Conservation (phyloP, 1,284 basidiomycete species). For the Trametes versicolor region DNA sequence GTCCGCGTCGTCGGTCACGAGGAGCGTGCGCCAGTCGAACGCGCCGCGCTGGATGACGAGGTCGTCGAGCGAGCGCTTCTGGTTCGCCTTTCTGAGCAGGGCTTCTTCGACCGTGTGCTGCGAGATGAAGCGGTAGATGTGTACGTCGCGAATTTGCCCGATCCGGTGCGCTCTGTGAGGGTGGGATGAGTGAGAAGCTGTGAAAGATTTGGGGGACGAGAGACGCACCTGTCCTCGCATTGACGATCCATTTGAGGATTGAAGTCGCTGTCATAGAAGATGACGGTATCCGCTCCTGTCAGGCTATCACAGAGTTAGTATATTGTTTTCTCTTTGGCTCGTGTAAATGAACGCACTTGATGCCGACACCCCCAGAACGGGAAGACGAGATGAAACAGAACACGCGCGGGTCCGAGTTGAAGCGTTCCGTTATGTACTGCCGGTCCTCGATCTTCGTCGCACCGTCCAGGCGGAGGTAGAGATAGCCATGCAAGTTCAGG, state of each 20-base stretch:
- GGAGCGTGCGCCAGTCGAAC: constrained; percentile 93
- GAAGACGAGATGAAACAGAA: constrained; percentile 96
- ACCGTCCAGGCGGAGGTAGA: constrained; percentile 94
- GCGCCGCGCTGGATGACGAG: constrained; percentile 95
- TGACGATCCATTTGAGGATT: constrained; percentile 98
- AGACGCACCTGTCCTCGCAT: constrained; percentile 90
- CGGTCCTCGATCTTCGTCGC: constrained; percentile 96
- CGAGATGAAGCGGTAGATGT: constrained; percentile 96
- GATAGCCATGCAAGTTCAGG: constrained; percentile 92
- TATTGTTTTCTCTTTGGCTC: too few relatives aligned
- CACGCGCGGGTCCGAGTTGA: constrained; percentile 91
- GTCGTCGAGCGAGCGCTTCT: constrained; percentile 92
- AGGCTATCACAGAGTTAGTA: constrained; percentile 55
- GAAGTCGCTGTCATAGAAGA: constrained; percentile 98
- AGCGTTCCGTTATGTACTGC: constrained; percentile 96
- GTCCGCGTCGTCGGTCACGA: constrained; percentile 56
- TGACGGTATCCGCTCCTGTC: constrained; percentile 96
- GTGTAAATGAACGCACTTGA: constrained; percentile 73
- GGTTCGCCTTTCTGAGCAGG: constrained; percentile 95
- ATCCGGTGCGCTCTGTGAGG: constrained; percentile 85
- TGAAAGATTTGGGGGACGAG: not conserved
- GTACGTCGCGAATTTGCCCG: constrained; percentile 96
- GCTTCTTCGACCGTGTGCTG: constrained; percentile 96
- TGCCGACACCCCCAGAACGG: constrained; percentile 94
- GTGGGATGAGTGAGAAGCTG: constrained; percentile 14